Percentiles rank a stretch among this genome's conserved stretches.
phyloP scores from a whole-genome alignment of 129 eudicot species.

The Lactuca saligna region DNA sequence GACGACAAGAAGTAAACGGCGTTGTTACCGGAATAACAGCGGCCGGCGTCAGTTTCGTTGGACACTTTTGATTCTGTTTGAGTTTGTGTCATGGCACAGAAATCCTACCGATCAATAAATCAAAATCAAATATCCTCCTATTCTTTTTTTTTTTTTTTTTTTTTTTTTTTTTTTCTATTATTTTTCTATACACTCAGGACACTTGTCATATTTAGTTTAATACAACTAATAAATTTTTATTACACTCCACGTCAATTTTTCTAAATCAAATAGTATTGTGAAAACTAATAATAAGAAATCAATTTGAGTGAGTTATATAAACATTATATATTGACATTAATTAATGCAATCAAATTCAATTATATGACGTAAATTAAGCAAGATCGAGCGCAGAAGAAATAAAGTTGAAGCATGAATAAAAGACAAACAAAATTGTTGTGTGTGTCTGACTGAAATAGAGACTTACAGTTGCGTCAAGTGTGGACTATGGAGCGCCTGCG shows the following conservation, averaged over 20 bases:
- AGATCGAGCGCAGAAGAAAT: not conserved
- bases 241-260: no score
- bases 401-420: no score
- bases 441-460: not conserved
- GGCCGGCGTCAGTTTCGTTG: not conserved
- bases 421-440: no score
- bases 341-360: not conserved
- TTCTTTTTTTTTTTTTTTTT: no score
- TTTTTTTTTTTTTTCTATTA: no score
- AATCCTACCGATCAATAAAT: not conserved
- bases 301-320: no score
- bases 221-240: no score
- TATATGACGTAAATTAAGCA: not conserved
- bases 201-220: no score
- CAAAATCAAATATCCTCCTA: no score
- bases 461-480: not conserved
- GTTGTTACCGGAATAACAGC: not conserved
- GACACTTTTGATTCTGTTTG: not conserved
- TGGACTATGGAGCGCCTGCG: not conserved
- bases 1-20: not conserved
- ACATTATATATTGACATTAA: not conserved
- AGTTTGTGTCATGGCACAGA: not conserved
- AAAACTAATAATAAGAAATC: not conserved
- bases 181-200: no score
- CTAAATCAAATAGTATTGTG: not conserved